Percentiles rank a stretch among this genome's conserved stretches.
These are phyloP conservation scores for Euphrasia arctica DNA, from an alignment of 305 asterid genomes.

Conservation along the genomic window DNA sequence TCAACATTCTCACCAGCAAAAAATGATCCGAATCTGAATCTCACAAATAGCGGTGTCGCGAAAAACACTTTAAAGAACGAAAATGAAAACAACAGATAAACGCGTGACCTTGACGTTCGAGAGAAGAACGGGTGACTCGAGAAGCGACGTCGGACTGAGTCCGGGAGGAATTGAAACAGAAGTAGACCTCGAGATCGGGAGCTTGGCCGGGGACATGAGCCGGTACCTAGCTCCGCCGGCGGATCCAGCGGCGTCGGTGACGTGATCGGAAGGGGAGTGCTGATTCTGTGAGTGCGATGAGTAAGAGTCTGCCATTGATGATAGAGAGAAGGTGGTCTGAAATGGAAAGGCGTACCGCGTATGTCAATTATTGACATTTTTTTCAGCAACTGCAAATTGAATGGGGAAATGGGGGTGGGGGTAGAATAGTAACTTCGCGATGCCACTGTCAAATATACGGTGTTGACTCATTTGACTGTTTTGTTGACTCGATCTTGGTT, in stretches of 20 bases:
- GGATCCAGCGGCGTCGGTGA: constrained; percentile 42
- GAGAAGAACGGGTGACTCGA: constrained; percentile 94
- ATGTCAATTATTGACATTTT: constrained; percentile 3
- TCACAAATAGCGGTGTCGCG: constrained; percentile 10
- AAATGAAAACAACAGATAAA: not conserved
- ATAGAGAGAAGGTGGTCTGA: constrained; percentile 27
- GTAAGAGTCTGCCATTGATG: constrained; percentile 56
- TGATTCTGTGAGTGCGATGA: constrained; percentile 28
- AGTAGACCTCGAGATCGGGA: constrained; percentile 91
- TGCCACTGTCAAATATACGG: not conserved
- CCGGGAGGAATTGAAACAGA: constrained; percentile 89
- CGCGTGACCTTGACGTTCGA: constrained; percentile 76
- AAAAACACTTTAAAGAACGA: constrained; percentile 17
- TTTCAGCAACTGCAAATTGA: constrained; percentile 1
- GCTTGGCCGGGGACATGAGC: constrained; percentile 97
- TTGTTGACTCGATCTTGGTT: too few species aligned
- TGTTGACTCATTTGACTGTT: constrained; percentile 21
- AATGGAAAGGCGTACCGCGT: not conserved
- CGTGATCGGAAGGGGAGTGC: constrained; percentile 27
- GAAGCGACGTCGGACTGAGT: constrained; percentile 91
- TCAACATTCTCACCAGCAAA: constrained; percentile 14
- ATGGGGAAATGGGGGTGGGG: constrained; percentile 27
- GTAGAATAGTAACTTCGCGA: constrained; percentile 24
- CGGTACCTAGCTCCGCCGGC: constrained; percentile 70
- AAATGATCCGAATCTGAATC: constrained; percentile 49